Conservation (phyloP, 2,329 filamentous ascomycete species). For the Cladosporium phlei region DNA sequence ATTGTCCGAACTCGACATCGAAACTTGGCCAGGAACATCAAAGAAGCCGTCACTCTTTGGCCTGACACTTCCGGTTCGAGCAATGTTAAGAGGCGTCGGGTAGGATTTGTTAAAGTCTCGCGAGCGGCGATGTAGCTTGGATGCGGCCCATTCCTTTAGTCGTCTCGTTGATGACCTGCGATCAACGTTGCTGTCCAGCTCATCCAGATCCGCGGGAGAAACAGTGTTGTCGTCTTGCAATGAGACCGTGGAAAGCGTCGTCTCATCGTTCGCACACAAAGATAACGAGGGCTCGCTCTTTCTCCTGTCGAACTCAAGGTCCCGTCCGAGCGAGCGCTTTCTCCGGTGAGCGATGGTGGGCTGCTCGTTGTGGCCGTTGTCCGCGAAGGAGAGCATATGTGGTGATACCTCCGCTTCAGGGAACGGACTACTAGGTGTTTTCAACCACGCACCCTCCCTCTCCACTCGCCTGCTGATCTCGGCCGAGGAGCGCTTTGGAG, state of each 20-base stretch:
- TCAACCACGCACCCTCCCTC: conserved; percentile 31
- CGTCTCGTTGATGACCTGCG: conserved; percentile 51
- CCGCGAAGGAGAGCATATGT: conserved; percentile 5
- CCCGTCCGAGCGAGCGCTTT: conserved; percentile 59
- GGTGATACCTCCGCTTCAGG: background rate
- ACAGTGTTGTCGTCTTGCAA: conserved; percentile 23
- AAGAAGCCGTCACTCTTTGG: conserved; percentile 15
- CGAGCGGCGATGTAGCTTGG: conserved; percentile 23
- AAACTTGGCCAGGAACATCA: conserved; percentile 12
- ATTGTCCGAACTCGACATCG: background rate
- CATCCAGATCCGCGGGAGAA: background rate
- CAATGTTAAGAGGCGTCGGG: background rate
- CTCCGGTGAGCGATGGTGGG: conserved; percentile 42
- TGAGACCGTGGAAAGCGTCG: conserved; percentile 29
- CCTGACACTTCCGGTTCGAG: conserved; percentile 1
- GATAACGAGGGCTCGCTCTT: conserved; percentile 36
- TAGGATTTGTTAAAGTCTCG: conserved; percentile 15
- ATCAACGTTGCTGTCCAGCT: conserved; percentile 1
- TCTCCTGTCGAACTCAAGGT: conserved; percentile 56
- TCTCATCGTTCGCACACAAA: conserved; percentile 20
- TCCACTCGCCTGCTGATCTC: conserved; percentile 26
- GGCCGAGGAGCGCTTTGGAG: conserved; percentile 15
- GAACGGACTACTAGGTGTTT: conserved; percentile 16
- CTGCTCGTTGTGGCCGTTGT: background rate
- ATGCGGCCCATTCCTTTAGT: conserved; percentile 64